Evolutionary conservation across 768 basidiomycete species (phyloP).

Genomic region (Suillus placidus): DNA sequence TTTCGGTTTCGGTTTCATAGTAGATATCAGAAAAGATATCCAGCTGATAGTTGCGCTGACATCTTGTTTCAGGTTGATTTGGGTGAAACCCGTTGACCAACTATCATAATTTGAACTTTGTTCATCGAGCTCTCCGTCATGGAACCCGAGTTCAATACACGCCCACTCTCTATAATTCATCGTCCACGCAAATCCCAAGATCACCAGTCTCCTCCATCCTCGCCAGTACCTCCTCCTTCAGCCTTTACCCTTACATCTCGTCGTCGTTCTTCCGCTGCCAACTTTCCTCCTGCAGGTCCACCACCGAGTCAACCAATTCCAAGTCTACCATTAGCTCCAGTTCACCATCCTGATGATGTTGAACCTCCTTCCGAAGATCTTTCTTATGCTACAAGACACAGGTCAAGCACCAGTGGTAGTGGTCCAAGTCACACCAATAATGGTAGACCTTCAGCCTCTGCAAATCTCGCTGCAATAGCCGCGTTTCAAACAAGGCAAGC

Average conservation of each 20-base stretch:
- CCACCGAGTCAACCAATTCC: slow-evolving; percentile 79
- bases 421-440: slow-evolving; percentile 24
- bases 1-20: background rate
- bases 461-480: slow-evolving; percentile 59
- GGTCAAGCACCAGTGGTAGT: slow-evolving; percentile 40
- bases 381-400: slow-evolving; percentile 33
- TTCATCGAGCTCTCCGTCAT: slow-evolving; percentile 18
- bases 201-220: slow-evolving; percentile 27
- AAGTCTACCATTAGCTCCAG: slow-evolving; percentile 50
- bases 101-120: slow-evolving; percentile 2
- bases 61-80: slow-evolving; percentile 1
- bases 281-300: slow-evolving; percentile 66
- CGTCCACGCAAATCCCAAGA: slow-evolving; percentile 40
- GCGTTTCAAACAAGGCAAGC: slow-evolving; percentile 56
- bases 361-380: slow-evolving; percentile 30
- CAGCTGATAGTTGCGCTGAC: background rate
- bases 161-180: slow-evolving; percentile 31
- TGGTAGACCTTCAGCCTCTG: slow-evolving; percentile 43
- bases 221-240: slow-evolving; percentile 33
- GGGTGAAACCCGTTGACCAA: background rate
- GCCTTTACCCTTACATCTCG: slow-evolving; percentile 38
- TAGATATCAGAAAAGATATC: background rate
- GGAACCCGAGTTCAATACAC: slow-evolving; percentile 33
- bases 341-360: slow-evolving; percentile 21
- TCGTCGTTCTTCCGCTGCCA: slow-evolving; percentile 70